phyloP scores from a whole-genome alignment of 2,329 filamentous ascomycete genomes.

The Uncinocarpus reesii region DNA sequence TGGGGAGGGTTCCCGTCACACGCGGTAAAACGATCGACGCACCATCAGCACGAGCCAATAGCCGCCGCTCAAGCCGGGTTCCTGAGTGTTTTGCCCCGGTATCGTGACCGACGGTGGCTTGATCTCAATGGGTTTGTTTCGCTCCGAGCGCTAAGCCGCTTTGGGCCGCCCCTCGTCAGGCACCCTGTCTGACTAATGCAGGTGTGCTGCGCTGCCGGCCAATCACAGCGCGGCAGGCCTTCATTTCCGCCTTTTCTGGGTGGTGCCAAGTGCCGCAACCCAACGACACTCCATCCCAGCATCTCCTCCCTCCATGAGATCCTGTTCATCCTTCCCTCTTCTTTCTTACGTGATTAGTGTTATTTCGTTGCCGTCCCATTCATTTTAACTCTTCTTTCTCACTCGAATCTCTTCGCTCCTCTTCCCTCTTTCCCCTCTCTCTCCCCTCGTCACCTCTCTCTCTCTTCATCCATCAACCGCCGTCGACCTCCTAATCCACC shows the following conservation, averaged over 20 bases:
- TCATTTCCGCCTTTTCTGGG: background rate
- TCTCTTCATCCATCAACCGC: background rate
- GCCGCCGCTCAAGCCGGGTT: background rate
- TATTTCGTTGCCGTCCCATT: background rate
- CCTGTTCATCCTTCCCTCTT: background rate
- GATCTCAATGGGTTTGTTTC: conserved; percentile 4
- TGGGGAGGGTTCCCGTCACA: background rate
- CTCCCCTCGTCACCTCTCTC: background rate
- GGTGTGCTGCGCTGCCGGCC: background rate
- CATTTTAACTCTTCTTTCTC: no score
- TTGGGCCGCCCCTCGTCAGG: conserved; percentile 1
- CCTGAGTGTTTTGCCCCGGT: conserved; percentile 12
- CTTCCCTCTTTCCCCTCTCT: background rate
- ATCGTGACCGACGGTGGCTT: conserved; percentile 2
- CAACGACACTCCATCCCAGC: conserved; percentile 5
- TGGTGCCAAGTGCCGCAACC: conserved; percentile 7
- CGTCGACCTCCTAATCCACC: background rate
- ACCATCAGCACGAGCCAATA: background rate
- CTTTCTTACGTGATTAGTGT: background rate
- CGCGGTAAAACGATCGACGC: background rate
- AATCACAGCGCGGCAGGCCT: background rate
- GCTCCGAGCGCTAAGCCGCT: conserved; percentile 9
- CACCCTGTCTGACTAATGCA: conserved; percentile 9
- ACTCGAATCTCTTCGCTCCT: no score
- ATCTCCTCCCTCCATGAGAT: background rate